Conservation (phyloP, 2,329 filamentous ascomycete species). For the Aspergillus sp. region DNA sequence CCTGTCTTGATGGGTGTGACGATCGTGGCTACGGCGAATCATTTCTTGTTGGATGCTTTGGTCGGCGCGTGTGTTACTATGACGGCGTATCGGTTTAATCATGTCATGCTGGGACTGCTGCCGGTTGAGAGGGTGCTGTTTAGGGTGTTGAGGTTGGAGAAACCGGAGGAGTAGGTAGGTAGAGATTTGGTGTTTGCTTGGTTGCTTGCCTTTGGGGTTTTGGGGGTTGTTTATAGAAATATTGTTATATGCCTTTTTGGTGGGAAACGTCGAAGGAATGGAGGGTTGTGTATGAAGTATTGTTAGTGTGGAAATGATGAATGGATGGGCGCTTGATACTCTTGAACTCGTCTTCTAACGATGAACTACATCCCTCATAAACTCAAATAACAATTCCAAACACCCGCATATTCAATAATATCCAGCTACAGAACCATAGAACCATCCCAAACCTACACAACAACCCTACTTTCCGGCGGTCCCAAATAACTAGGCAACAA, state of each 20-base stretch:
- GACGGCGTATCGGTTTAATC: conserved; percentile 22
- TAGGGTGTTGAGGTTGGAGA: conserved; percentile 21
- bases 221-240: not conserved
- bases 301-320: too few species aligned
- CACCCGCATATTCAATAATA: too few species aligned
- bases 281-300: too few species aligned
- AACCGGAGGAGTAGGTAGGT: conserved; percentile 11
- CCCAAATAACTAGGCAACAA: conserved; percentile 56
- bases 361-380: too few species aligned
- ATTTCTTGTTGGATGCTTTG: conserved; percentile 66
- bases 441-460: not conserved
- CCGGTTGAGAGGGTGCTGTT: conserved; percentile 23
- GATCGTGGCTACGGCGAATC: conserved; percentile 67
- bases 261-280: too few species aligned
- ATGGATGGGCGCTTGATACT: too few species aligned
- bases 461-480: conserved; percentile 52
- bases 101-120: conserved; percentile 22
- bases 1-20: conserved; percentile 49
- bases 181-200: not conserved
- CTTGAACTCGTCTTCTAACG: too few species aligned
- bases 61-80: conserved; percentile 52
- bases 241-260: not conserved
- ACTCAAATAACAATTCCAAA: too few species aligned
- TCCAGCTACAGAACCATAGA: too few species aligned
- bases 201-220: not conserved